These are phyloP conservation scores for Podaxis rugospora DNA, from an alignment of 768 basidiomycete genomes.

Conservation along the genomic window DNA sequence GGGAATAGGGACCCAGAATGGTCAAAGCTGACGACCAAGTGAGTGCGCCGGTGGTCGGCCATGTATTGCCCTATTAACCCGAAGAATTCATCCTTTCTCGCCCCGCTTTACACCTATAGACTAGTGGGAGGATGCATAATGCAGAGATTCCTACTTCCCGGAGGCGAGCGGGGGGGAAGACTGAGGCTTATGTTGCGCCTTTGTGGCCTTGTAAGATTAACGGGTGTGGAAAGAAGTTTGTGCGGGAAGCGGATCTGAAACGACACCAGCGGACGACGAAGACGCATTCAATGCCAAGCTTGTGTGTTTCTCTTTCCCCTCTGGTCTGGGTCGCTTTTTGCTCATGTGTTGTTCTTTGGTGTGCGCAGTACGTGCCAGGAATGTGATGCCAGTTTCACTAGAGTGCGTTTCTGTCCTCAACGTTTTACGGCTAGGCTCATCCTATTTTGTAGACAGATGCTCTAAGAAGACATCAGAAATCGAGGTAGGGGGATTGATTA, in stretches of 20 bases:
- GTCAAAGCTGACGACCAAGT: slow-evolving; percentile 8
- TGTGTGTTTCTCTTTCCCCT: slow-evolving; percentile 39
- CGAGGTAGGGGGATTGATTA: slow-evolving; percentile 41
- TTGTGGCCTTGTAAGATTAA: slow-evolving; percentile 80
- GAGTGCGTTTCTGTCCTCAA: slow-evolving; percentile 42
- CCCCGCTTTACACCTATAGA: background rate
- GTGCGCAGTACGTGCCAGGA: slow-evolving; percentile 62
- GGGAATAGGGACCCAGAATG: background rate
- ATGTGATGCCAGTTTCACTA: slow-evolving; percentile 76
- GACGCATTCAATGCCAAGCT: slow-evolving; percentile 67
- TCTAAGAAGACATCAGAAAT: slow-evolving; percentile 74
- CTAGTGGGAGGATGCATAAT: background rate
- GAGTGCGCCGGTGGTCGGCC: background rate
- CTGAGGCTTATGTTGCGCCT: slow-evolving; percentile 46
- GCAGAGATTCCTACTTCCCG: slow-evolving; percentile 11
- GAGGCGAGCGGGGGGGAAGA: slow-evolving; percentile 28
- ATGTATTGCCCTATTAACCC: too few relatives aligned
- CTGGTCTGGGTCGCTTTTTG: slow-evolving; percentile 13
- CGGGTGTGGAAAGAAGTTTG: slow-evolving; percentile 80
- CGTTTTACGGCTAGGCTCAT: slow-evolving; percentile 13
- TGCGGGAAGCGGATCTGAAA: slow-evolving; percentile 78
- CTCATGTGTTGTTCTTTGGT: background rate
- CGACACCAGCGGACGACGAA: slow-evolving; percentile 80
- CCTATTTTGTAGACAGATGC: slow-evolving; percentile 61
- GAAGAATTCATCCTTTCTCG: too few relatives aligned